These are phyloP conservation scores for Leishmania tropica DNA, from an alignment of 208 protist genomes.

Conservation along the genomic window DNA sequence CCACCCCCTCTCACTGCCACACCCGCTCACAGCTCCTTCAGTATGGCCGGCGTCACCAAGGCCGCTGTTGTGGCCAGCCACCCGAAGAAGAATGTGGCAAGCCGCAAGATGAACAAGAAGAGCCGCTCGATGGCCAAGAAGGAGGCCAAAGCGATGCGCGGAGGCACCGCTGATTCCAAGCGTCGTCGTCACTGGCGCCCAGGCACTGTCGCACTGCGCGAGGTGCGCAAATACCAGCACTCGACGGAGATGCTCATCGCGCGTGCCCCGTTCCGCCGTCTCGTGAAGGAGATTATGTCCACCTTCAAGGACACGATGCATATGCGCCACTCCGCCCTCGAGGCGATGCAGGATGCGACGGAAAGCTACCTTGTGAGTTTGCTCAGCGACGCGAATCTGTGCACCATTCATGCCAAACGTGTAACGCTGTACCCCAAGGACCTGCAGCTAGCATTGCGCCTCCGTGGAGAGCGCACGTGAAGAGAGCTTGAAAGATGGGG, in stretches of 20 bases:
- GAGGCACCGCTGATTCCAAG: slow-evolving; percentile 83
- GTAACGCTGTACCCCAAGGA: slow-evolving; percentile 99
- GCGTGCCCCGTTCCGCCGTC: slow-evolving; percentile 98
- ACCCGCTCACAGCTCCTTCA: slow-evolving; percentile 1
- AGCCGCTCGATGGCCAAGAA: slow-evolving; percentile 78
- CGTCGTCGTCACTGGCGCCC: slow-evolving; percentile 98
- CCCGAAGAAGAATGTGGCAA: slow-evolving; percentile 76
- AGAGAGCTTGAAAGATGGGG: neutral
- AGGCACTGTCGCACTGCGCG: slow-evolving; percentile 98
- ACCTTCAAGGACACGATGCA: slow-evolving; percentile 92
- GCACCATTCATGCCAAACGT: slow-evolving; percentile 98
- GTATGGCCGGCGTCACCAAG: slow-evolving; percentile 61
- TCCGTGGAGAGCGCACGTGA: slow-evolving; percentile 93
- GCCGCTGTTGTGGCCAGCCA: slow-evolving; percentile 60
- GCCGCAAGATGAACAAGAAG: slow-evolving; percentile 73
- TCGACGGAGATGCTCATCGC: slow-evolving; percentile 98
- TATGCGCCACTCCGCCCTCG: slow-evolving; percentile 67
- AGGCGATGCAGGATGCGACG: slow-evolving; percentile 97
- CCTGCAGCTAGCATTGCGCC: slow-evolving; percentile 97
- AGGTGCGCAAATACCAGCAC: slow-evolving; percentile 99
- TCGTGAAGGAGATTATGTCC: slow-evolving; percentile 99
- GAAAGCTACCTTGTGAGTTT: slow-evolving; percentile 95
- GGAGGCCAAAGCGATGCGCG: slow-evolving; percentile 28
- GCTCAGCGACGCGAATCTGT: slow-evolving; percentile 96
- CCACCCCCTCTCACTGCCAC: neutral